These are phyloP conservation scores for Haberlea rhodopensis DNA, from an alignment of 257 asterid genomes.

Conservation along the genomic window DNA sequence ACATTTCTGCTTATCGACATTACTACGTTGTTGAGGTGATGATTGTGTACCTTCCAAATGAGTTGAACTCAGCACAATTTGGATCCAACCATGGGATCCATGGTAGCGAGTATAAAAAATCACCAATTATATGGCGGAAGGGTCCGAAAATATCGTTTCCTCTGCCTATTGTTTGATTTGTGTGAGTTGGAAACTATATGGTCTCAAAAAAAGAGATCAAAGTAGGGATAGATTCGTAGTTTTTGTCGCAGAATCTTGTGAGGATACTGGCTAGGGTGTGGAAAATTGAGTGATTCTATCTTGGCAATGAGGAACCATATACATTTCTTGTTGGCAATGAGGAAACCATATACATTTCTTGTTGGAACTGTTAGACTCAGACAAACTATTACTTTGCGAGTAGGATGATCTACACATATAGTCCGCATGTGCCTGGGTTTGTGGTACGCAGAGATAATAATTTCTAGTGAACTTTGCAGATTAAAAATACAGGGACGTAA, in stretches of 20 bases:
- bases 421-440: constrained; percentile 14
- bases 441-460: background rate
- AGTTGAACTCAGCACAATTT: background rate
- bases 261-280: constrained; percentile 2
- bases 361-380: constrained; percentile 9
- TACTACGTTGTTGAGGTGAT: constrained; percentile 10
- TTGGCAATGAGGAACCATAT: constrained; percentile 2
- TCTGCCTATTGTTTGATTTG: constrained; percentile 2
- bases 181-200: background rate
- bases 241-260: constrained; percentile 1
- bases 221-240: background rate
- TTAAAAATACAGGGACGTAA: background rate
- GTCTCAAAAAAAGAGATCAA: constrained; percentile 11
- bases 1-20: too few relatives aligned
- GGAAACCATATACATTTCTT: background rate
- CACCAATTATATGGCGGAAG: background rate
- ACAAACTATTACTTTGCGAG: background rate
- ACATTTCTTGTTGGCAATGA: constrained; percentile 1
- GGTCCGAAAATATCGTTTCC: constrained; percentile 5
- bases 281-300: constrained; percentile 14
- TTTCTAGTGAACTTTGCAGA: constrained; percentile 11
- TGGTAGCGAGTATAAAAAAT: background rate
- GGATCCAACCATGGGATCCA: constrained; percentile 23
- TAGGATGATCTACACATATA: background rate
- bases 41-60: constrained; percentile 10